A percentile compares a stretch with the other conserved stretches of the same genome.
These are phyloP conservation scores for Bipolaris cookei DNA, from an alignment of 2,329 filamentous ascomycete species.

Conservation along the genomic window DNA sequence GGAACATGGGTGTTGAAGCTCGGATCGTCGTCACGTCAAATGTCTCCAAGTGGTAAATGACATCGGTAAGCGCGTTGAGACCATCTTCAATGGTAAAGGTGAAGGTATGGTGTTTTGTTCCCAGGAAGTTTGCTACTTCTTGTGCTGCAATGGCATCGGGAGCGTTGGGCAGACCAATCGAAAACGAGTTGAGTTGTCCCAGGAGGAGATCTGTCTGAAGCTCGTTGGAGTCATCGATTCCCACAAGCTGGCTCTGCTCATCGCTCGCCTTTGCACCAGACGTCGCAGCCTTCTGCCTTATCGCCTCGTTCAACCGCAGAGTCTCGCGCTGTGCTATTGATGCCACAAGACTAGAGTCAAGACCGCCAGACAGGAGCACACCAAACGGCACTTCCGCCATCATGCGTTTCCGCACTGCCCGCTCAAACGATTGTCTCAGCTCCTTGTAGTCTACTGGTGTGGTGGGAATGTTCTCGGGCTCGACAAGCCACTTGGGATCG, in stretches of 20 bases:
- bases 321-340: constrained; percentile 96
- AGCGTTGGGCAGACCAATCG: constrained; percentile 90
- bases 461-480: constrained; percentile 77
- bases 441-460: constrained; percentile 82
- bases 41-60: constrained; percentile 97
- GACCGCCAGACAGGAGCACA: constrained; percentile 89
- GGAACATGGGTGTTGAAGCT: constrained; percentile 97
- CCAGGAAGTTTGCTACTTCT: constrained; percentile 94
- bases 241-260: constrained; percentile 68
- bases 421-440: constrained; percentile 83
- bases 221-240: constrained; percentile 91
- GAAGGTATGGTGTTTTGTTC: constrained; percentile 97
- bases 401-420: constrained; percentile 90
- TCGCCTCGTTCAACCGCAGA: constrained; percentile 72
- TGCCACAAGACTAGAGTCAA: constrained; percentile 94
- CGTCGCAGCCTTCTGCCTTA: constrained; percentile 52
- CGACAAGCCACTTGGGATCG: constrained; percentile 86
- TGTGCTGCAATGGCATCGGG: constrained; percentile 91
- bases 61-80: constrained; percentile 93
- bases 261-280: constrained; percentile 32
- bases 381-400: constrained; percentile 99
- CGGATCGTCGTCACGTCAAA: constrained; percentile 99
- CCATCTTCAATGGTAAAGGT: constrained; percentile 98
- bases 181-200: constrained; percentile 97
- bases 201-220: constrained; percentile 89